Percentiles rank a stretch among this genome's conserved stretches.
These are phyloP conservation scores for Bacidia gigantensis DNA, from an alignment of 495 filamentous ascomycete species.

Conservation along the genomic window DNA sequence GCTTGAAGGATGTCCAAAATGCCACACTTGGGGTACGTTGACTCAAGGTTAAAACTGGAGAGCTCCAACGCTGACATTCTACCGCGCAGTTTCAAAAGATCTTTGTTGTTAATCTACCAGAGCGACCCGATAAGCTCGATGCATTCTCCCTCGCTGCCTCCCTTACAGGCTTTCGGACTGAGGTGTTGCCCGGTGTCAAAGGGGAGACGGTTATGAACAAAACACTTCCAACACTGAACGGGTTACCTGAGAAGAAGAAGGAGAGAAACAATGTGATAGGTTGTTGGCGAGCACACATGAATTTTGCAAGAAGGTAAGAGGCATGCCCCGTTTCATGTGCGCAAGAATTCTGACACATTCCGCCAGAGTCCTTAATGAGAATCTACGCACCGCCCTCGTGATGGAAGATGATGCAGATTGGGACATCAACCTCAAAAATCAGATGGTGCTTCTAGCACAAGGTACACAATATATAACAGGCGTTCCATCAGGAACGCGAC, in stretches of 20 bases:
- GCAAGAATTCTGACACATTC: not conserved
- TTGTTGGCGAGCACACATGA: constrained; percentile 30
- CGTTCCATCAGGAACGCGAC: constrained; percentile 17
- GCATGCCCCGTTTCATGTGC: not conserved
- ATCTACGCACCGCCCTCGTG: constrained; percentile 36
- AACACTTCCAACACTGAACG: constrained; percentile 20
- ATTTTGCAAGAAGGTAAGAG: constrained; percentile 19
- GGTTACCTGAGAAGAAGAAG: constrained; percentile 2
- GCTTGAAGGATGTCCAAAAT: constrained; percentile 17
- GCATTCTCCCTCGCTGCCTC: constrained; percentile 40
- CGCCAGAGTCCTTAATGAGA: constrained; percentile 29
- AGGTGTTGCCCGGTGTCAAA: constrained; percentile 39
- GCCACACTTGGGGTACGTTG: constrained; percentile 12
- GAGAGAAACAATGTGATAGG: constrained; percentile 18
- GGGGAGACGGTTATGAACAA: constrained; percentile 29
- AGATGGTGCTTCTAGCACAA: constrained; percentile 35
- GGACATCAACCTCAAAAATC: constrained; percentile 37
- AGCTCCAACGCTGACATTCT: not conserved
- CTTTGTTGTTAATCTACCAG: constrained; percentile 47
- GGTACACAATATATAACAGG: constrained; percentile 23
- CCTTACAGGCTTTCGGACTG: constrained; percentile 36
- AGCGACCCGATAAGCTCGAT: constrained; percentile 49
- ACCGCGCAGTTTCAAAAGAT: constrained; percentile 40
- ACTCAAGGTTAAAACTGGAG: constrained; percentile 2
- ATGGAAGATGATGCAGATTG: constrained; percentile 47